phyloP scores from a whole-genome alignment of 768 basidiomycete genomes.

The Ephemerocybe angulata region DNA sequence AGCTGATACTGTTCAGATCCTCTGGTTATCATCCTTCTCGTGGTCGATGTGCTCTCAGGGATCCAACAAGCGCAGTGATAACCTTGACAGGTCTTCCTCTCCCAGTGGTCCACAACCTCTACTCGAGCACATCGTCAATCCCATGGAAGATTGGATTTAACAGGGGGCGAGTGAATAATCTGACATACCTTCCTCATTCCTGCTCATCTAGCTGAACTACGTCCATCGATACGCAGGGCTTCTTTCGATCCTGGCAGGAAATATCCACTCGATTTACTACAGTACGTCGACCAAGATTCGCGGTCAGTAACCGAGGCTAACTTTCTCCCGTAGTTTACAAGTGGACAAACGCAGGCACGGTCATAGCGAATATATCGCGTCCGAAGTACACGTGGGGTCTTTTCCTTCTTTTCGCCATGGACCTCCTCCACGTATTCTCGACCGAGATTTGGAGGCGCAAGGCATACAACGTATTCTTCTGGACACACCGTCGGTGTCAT shows the following conservation, averaged over 20 bases:
- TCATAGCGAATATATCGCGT: constrained; percentile 29
- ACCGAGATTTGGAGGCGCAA: constrained; percentile 48
- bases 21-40: too few species aligned
- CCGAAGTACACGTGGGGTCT: constrained; percentile 48
- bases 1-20: too few species aligned
- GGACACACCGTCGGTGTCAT: constrained; percentile 48
- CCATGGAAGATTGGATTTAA: background rate
- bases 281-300: constrained; percentile 34
- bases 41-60: too few species aligned
- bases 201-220: constrained; percentile 56
- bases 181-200: background rate
- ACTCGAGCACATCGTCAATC: too few species aligned
- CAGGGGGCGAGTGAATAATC: too few species aligned
- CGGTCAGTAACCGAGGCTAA: background rate
- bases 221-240: constrained; percentile 69
- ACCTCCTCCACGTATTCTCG: constrained; percentile 63
- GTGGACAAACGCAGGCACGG: constrained; percentile 43
- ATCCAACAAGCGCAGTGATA: too few species aligned
- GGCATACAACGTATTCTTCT: constrained; percentile 63
- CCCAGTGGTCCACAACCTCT: too few species aligned
- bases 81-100: too few species aligned
- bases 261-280: constrained; percentile 58
- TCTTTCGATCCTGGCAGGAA: constrained; percentile 51
- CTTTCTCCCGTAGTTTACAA: constrained; percentile 45
- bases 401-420: constrained; percentile 45